Base-by-base conservation (phyloP, 2,329 filamentous ascomycete genomes). In the Aureobasidium namibiae region DNA sequence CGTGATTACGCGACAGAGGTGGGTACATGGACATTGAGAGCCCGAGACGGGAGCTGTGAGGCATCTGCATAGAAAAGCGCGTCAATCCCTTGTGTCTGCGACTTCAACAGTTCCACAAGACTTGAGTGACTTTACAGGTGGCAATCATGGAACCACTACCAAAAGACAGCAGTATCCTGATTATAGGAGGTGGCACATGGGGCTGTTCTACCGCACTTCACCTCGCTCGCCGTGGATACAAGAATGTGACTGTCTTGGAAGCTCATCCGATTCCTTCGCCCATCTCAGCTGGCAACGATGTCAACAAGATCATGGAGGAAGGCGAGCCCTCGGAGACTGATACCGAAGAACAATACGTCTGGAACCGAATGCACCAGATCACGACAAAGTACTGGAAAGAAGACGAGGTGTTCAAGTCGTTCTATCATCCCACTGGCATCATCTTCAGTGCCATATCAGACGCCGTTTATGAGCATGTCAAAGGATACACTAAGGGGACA, bases 201-300 rank as follows among this genome's bases (percentile, higher is more conserved):
- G 80, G 79, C 13, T 75, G 74, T 34, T 77, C 75, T 8, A 80
- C 78, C n/a, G 78, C 79, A n/a, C 70, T 80, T 21, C 75, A 80
- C 63, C 71, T 82, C 6, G 75, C 78, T 26, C 73, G 77, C 31
- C 70, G 74, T 53, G 78, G 78, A 41, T 80, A 80, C 64, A 72
- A 70, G 39, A 73, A 77, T 61, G 72, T 81, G 59, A 78, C 72
- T 4, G 74, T 80, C 6, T 68, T 82, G 11, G 78, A 80, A 61
- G 73, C 73, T 0, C 73, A 78, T 59, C 69, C 69, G 0, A 72
- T 78, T 3, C 77, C 78, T 1, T 79, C 76, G 5, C 67, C 70
- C 5, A 77, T 78, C 54, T 75, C 77, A 14, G 77, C 77, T 3
- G 77, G 77, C n/a, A 78, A 78, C 67, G 78, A 80, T 63, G 68